A percentile compares a stretch with the other conserved stretches of the same genome.
phyloP scores from a whole-genome alignment of 140 eudicot genomes.

The Anethum foeniculum region DNA sequence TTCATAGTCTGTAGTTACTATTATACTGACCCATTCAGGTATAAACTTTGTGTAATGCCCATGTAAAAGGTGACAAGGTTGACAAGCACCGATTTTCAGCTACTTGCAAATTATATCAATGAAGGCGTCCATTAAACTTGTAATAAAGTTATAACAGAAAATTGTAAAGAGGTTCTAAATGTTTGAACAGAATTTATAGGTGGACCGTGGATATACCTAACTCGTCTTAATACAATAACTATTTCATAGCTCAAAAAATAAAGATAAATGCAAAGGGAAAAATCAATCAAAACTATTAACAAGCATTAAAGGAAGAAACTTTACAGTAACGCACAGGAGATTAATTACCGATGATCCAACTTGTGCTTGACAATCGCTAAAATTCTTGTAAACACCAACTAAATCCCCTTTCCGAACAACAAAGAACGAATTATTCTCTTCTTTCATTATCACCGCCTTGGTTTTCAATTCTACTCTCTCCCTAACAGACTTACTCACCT shows the following conservation, averaged over 20 bases:
- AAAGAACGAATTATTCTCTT: slow-evolving; percentile 72
- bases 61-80: neutral
- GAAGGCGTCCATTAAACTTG: neutral
- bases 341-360: slow-evolving; percentile 70
- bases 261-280: neutral
- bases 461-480: slow-evolving; percentile 22
- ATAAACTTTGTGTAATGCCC: neutral
- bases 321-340: neutral
- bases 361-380: slow-evolving; percentile 91
- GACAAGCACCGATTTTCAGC: neutral
- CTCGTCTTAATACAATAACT: neutral
- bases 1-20: neutral
- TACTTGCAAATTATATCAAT: neutral
- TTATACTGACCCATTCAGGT: neutral
- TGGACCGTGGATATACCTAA: neutral
- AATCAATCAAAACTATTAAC: neutral
- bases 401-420: slow-evolving; percentile 97
- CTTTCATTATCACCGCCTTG: slow-evolving; percentile 37
- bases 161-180: neutral
- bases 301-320: neutral
- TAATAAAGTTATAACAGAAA: neutral
- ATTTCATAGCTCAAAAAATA: neutral
- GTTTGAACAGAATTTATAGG: neutral
- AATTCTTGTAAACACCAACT: slow-evolving; percentile 84
- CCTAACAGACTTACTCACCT: slow-evolving; percentile 27